Conservation (phyloP, 805 yeast species). For the Candida suzukii region DNA sequence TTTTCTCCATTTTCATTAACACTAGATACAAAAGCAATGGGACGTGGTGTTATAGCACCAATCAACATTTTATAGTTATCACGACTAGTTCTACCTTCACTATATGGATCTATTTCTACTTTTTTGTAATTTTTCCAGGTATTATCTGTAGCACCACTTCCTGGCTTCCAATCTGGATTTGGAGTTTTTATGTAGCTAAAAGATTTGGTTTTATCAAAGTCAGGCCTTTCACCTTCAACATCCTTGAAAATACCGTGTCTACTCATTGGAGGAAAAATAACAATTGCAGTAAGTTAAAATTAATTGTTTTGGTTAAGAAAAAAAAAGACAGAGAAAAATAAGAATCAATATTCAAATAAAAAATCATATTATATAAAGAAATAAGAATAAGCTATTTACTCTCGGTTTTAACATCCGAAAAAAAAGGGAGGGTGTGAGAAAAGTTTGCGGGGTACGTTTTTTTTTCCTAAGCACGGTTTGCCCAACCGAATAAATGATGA, state of each 20-base stretch:
- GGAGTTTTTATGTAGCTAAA: constrained; percentile 7
- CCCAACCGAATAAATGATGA: no score
- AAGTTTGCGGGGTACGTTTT: no score
- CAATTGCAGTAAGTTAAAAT: no score
- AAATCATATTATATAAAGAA: no score
- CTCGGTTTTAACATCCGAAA: no score
- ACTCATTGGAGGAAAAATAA: no score
- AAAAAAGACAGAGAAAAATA: no score
- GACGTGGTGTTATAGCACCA: constrained; percentile 53
- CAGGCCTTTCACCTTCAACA: constrained; percentile 2
- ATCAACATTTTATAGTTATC: constrained; percentile 44
- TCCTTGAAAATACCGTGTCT: constrained; percentile 1
- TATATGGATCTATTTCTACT: constrained; percentile 42
- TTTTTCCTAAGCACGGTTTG: no score
- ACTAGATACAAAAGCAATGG: constrained; percentile 52
- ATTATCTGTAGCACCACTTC: constrained; percentile 37
- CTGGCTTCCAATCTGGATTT: constrained; percentile 36
- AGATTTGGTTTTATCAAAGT: constrained; percentile 2
- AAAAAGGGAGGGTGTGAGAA: no score
- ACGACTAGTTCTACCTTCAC: constrained; percentile 28
- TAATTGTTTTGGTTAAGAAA: no score
- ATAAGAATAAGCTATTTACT: no score
- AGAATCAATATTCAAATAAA: no score
- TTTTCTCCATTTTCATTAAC: constrained; percentile 31
- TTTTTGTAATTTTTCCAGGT: constrained; percentile 40